Conservation (phyloP, 441 rosid species). For the Adansonia gregorii region DNA sequence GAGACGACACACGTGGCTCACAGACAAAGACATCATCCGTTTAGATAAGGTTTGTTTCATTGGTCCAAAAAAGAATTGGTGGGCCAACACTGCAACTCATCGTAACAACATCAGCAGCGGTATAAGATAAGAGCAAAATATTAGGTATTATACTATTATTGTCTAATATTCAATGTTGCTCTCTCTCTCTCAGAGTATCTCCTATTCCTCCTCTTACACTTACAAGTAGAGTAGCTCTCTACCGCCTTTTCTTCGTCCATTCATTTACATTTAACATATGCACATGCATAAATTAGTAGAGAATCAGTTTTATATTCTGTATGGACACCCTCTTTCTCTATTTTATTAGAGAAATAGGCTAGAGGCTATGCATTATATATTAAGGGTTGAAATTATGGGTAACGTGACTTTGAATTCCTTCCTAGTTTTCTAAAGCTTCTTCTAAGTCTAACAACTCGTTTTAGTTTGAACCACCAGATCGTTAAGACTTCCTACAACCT, state of each 20-base stretch:
- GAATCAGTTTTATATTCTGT: background rate
- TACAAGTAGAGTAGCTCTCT: no score
- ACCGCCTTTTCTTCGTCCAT: no score
- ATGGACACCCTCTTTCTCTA: background rate
- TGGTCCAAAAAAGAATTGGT: background rate
- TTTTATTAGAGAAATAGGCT: background rate
- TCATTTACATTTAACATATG: no score
- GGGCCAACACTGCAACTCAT: no score
- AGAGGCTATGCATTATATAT: background rate
- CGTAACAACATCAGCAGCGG: slow-evolving; percentile 1
- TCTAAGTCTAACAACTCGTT: background rate
- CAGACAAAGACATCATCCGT: background rate
- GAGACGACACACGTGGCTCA: background rate
- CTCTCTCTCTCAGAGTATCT: no score
- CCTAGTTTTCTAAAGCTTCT: background rate
- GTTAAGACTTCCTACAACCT: background rate
- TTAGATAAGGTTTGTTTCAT: background rate
- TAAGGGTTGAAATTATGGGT: slow-evolving; percentile 6
- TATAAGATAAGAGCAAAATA: background rate
- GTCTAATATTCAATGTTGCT: no score
- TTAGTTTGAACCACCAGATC: background rate
- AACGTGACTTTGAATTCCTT: background rate
- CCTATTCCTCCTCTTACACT: no score
- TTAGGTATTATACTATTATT: no score
- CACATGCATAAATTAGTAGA: no score